A percentile compares a stretch with the other conserved stretches of the same genome.
phyloP scores from a whole-genome alignment of 805 yeast species.

The Diddensiella caesifluorescens region DNA sequence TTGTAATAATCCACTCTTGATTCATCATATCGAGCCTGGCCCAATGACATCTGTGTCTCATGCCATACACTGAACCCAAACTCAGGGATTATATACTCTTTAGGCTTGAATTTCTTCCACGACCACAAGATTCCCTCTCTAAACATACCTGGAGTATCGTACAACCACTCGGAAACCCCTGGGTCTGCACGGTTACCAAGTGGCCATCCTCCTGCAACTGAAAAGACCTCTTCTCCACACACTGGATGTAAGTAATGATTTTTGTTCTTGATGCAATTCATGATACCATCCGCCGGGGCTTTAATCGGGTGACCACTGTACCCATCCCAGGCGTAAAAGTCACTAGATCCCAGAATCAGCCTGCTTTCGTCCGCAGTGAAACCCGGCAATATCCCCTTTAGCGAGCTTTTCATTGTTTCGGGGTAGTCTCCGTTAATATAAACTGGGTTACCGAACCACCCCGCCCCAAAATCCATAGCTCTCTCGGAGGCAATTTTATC shows the following conservation, averaged over 20 bases:
- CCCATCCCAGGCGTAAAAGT: constrained; percentile 35
- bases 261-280: constrained; percentile 26
- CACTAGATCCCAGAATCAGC: constrained; percentile 27
- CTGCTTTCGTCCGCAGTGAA: constrained; percentile 30
- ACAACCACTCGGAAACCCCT: constrained; percentile 29
- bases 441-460: constrained; percentile 32
- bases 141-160: constrained; percentile 20
- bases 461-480: constrained; percentile 27
- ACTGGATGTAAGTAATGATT: constrained; percentile 28
- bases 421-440: constrained; percentile 33
- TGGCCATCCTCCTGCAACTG: constrained; percentile 23
- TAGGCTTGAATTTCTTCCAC: constrained; percentile 28
- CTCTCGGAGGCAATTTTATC: constrained; percentile 29
- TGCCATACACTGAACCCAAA: constrained; percentile 35
- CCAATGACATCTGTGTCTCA: constrained; percentile 28
- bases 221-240: constrained; percentile 25
- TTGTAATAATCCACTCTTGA: constrained; percentile 31
- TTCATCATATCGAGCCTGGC: constrained; percentile 31
- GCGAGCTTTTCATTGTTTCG: constrained; percentile 23
- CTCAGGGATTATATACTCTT: constrained; percentile 30
- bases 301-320: constrained; percentile 29
- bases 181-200: constrained; percentile 22
- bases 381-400: constrained; percentile 21
- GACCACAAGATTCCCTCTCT: constrained; percentile 19
- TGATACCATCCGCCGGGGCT: constrained; percentile 24